Base-by-base conservation (phyloP, 2,329 filamentous ascomycete species). In the Colletotrichum falcatum region DNA sequence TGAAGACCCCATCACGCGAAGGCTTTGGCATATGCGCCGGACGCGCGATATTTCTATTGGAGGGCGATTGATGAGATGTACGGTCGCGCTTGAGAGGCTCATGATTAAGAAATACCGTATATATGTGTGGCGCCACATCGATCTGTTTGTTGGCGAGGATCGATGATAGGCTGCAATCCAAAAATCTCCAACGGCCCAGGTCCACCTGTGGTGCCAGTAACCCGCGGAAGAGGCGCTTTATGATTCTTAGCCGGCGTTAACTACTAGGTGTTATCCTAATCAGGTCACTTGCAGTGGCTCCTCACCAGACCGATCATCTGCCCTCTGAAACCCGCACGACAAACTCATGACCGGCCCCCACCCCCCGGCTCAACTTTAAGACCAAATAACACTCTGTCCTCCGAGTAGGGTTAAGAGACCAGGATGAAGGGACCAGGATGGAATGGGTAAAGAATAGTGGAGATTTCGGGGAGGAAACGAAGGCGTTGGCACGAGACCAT, bases 391-490 rank as follows among this genome's bases (percentile, higher is more conserved):
- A 5, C 33, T 54, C n/a, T 65, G 39, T 18, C 12, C 33, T 23
- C 33, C 44, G 23, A 42, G 7, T 28, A 37, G 42, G 44, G 23
- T 18, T 20, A 6, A n/a, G 11, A 20, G 44, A 53, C 35, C 12
- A 20, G 26, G 23, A 33, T 61, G 9, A 28, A 39, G 28, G 33
- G 26, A 28, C 30, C 12, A 20, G 26, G 23, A 33, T 61, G 9
- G 23, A 39, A n/a, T 26, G 26, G 35, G 4, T 0, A 55, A 66
- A 26, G 5, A 30, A 37, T 12, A 37, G 9, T 11, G 26, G 53
- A 23, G 6, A n/a, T n/a, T 7, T 33, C n/a, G 28, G 63, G 56
- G 63, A 61, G 55, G n/a, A 55, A 61, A 61, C n/a, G 49, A 28
- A 49, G 55, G 55, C 12, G 35, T 26, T 44, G 12, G 3, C 26